Evolutionary conservation across 495 filamentous ascomycete genomes (phyloP).

Genomic region (Venustampulla echinocandica): DNA sequence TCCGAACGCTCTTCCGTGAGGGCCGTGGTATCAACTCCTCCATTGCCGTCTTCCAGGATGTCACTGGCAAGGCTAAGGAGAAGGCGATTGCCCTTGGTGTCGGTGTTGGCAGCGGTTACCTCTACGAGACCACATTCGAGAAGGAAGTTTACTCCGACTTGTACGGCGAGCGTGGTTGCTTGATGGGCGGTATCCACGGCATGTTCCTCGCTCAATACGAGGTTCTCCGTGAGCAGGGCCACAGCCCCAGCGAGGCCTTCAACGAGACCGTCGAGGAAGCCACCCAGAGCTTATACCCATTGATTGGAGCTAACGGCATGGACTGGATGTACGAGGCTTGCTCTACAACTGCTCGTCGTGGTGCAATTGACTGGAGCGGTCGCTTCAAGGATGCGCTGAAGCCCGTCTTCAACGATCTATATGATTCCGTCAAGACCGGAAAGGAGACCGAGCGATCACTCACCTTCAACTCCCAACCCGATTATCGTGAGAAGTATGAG

Average conservation of each 20-base stretch:
- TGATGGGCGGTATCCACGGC: conserved; percentile 99
- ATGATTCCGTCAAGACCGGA: conserved; percentile 81
- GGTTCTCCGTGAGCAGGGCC: conserved; percentile 95
- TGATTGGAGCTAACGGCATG: conserved; percentile 95
- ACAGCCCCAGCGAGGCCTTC: conserved; percentile 96
- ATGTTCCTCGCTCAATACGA: conserved; percentile 99
- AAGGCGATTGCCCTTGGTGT: conserved; percentile 96
- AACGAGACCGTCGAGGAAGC: conserved; percentile 99
- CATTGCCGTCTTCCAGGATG: conserved; percentile 96
- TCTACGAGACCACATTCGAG: conserved; percentile 99
- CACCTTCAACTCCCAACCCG: conserved; percentile 87
- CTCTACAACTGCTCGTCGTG: conserved; percentile 95
- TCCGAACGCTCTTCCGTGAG: conserved; percentile 94
- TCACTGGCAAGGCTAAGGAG: conserved; percentile 96
- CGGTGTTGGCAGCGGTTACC: conserved; percentile 91
- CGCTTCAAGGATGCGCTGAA: conserved; percentile 93
- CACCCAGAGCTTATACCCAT: conserved; percentile 92
- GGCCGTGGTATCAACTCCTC: conserved; percentile 99
- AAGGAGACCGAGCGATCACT: conserved; percentile 88
- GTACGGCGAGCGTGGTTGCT: conserved; percentile 98
- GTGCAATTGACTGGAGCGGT: conserved; percentile 96
- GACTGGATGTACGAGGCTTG: conserved; percentile 99
- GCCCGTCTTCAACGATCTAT: conserved; percentile 95
- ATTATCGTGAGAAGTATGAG: conserved; percentile 95
- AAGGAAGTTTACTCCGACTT: conserved; percentile 99